These are phyloP conservation scores for Posidonia australis DNA, from an alignment of 106 monocot genomes.

Conservation along the genomic window DNA sequence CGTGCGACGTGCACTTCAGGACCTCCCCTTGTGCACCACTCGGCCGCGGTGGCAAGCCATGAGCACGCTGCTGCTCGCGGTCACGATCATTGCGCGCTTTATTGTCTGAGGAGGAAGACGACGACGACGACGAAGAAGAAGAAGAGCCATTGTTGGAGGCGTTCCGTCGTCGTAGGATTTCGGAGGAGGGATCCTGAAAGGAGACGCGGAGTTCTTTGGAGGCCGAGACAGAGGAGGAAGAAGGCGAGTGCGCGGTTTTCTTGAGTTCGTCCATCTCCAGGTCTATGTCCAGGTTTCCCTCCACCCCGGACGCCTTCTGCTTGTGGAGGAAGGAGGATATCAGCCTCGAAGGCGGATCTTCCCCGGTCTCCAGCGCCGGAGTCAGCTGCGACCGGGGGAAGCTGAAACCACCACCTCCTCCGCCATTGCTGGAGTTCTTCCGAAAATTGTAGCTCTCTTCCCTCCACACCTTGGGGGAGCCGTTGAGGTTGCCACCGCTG, in stretches of 20 bases:
- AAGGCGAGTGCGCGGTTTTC: not conserved
- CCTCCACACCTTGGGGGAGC: no score
- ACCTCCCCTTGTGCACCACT: not conserved
- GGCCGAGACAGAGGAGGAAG: not conserved
- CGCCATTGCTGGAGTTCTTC: not conserved
- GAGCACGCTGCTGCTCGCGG: not conserved
- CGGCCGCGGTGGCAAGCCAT: not conserved
- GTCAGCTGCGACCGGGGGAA: not conserved
- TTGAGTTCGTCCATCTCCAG: slow-evolving; percentile 57
- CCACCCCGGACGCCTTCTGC: slow-evolving; percentile 29
- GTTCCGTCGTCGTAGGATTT: not conserved
- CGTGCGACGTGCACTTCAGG: not conserved
- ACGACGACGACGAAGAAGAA: not conserved
- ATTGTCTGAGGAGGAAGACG: slow-evolving; percentile 21
- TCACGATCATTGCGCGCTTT: not conserved
- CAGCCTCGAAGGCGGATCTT: slow-evolving; percentile 45
- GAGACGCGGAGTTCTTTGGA: slow-evolving; percentile 59
- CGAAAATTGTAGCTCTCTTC: no score
- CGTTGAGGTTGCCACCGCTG: not conserved
- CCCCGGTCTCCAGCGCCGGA: not conserved
- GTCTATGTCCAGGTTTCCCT: slow-evolving; percentile 43
- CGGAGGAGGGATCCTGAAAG: slow-evolving; percentile 28
- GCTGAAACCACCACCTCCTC: slow-evolving; percentile 1
- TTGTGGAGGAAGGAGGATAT: slow-evolving; percentile 39
- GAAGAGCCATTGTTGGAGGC: not conserved